phyloP scores from a whole-genome alignment of 805 yeast genomes.

The Babjeviella inositovora region DNA sequence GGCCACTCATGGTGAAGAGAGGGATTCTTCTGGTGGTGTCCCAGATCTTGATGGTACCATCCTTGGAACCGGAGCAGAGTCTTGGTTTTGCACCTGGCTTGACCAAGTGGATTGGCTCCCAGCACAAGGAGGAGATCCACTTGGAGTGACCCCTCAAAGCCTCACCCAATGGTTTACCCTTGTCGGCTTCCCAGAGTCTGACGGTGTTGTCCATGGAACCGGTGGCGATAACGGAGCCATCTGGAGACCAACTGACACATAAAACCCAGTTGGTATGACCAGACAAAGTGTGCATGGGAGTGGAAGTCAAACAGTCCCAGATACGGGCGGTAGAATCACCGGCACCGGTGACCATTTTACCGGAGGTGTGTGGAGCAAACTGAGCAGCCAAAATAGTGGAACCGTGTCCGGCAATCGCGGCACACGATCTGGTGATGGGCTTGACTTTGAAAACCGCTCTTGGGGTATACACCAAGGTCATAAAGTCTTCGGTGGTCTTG shows the following conservation, averaged over 20 bases:
- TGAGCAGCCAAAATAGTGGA: constrained; percentile 83
- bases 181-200: constrained; percentile 69
- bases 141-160: constrained; percentile 71
- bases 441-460: constrained; percentile 88
- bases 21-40: constrained; percentile 59
- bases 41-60: constrained; percentile 83
- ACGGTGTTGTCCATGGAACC: constrained; percentile 91
- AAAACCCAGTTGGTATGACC: constrained; percentile 94
- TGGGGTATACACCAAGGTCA: constrained; percentile 86
- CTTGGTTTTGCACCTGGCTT: constrained; percentile 50
- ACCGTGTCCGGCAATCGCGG: constrained; percentile 92
- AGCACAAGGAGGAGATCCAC: constrained; percentile 77
- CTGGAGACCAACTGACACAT: constrained; percentile 84
- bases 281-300: constrained; percentile 62
- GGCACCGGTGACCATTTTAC: constrained; percentile 85
- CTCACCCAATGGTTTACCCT: constrained; percentile 61
- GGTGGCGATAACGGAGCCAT: constrained; percentile 82
- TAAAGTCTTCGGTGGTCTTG: constrained; percentile 82
- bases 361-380: constrained; percentile 81
- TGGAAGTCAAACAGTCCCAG: constrained; percentile 94
- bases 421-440: constrained; percentile 80
- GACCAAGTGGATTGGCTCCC: constrained; percentile 89
- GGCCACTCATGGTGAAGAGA: constrained; percentile 67
- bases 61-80: constrained; percentile 81
- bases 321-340: constrained; percentile 93